Percentiles rank a stretch among this genome's conserved stretches.
Conservation (phyloP, 768 basidiomycete species). For the Favolaschia claudopus region DNA sequence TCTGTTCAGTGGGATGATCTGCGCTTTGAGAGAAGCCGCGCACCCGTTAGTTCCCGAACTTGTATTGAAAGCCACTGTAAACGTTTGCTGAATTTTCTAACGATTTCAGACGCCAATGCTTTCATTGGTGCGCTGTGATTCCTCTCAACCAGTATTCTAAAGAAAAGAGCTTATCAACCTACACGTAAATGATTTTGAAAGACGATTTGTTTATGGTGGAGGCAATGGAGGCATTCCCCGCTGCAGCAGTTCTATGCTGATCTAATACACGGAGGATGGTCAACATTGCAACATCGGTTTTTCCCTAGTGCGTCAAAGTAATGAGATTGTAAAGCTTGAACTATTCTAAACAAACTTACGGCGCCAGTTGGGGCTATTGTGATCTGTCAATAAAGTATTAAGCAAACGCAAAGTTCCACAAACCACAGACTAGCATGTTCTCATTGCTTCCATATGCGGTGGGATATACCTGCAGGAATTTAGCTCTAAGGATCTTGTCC, state of each 20-base stretch:
- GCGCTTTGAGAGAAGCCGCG: constrained; percentile 23
- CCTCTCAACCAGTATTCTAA: constrained; percentile 1
- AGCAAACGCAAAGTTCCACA: constrained; percentile 30
- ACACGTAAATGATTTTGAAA: constrained; percentile 99
- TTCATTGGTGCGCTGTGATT: constrained; percentile 91
- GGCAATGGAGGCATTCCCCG: constrained; percentile 42
- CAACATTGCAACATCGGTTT: constrained; percentile 98
- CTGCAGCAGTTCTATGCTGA: constrained; percentile 58
- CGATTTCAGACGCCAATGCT: constrained; percentile 94
- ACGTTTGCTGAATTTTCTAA: constrained; percentile 89
- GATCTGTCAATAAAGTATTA: not conserved
- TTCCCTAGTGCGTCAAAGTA: constrained; percentile 66
- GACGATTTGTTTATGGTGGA: constrained; percentile 68
- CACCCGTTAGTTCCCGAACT: constrained; percentile 92
- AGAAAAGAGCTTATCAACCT: constrained; percentile 31
- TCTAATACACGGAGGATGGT: constrained; percentile 87
- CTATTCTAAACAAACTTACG: constrained; percentile 53
- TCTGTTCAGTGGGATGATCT: constrained; percentile 33
- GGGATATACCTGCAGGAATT: constrained; percentile 55
- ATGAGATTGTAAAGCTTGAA: constrained; percentile 17
- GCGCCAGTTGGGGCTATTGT: constrained; percentile 93
- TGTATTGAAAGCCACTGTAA: constrained; percentile 86
- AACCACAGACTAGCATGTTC: constrained; percentile 94
- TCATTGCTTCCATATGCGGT: constrained; percentile 96
- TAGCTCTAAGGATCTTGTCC: not conserved